These are phyloP conservation scores for Naganishia friedmannii DNA, from an alignment of 768 basidiomycete genomes.

Conservation along the genomic window DNA sequence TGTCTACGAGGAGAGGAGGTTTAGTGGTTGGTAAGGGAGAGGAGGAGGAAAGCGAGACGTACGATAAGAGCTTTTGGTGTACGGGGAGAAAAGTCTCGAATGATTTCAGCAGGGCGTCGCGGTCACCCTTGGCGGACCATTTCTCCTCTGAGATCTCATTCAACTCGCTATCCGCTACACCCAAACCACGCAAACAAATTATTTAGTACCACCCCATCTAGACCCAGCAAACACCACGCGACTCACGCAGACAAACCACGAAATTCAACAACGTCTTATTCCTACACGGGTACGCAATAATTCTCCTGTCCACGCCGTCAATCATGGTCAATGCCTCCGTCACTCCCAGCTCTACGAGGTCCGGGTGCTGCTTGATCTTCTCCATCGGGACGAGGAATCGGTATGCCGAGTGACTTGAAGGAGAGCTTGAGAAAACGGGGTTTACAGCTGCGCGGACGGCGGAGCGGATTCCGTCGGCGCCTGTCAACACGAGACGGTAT, in stretches of 20 bases:
- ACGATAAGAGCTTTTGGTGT: conserved; percentile 33
- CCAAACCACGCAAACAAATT: no score
- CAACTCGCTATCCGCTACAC: conserved; percentile 33
- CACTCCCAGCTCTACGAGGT: conserved; percentile 23
- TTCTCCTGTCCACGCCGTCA: conserved; percentile 27
- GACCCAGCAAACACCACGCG: no score
- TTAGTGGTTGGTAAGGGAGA: neutral
- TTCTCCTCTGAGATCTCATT: conserved; percentile 31
- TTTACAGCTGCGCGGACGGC: conserved; percentile 32
- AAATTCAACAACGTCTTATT: conserved; percentile 34
- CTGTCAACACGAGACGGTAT: neutral
- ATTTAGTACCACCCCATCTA: no score
- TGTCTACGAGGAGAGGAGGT: conserved; percentile 17
- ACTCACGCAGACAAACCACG: conserved; percentile 33
- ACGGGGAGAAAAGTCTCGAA: conserved; percentile 33
- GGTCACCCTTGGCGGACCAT: conserved; percentile 32
- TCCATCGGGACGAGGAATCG: conserved; percentile 34
- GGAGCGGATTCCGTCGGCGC: conserved; percentile 38
- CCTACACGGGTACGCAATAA: conserved; percentile 30
- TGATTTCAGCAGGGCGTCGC: conserved; percentile 29
- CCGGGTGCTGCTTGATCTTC: conserved; percentile 23
- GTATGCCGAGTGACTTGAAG: conserved; percentile 39
- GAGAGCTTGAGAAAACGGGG: conserved; percentile 24
- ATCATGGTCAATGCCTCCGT: conserved; percentile 23
- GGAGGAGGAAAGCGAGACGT: neutral